Evolutionary conservation across 495 filamentous ascomycete genomes (phyloP).

Genomic region (Rostrohypoxylon terebratum): DNA sequence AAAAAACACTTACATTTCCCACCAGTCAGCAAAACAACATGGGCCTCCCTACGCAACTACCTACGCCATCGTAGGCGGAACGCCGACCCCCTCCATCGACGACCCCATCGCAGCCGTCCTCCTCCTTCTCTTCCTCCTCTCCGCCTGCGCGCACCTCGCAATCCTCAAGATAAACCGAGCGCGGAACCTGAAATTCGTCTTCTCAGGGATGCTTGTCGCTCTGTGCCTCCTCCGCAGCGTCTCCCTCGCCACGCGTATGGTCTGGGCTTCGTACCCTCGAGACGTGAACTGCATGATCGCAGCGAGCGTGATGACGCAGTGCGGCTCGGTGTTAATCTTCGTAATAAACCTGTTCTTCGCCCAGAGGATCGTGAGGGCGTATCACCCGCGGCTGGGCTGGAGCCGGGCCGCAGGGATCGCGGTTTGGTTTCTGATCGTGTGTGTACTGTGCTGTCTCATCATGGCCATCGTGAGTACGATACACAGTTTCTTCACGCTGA

Average conservation of each 20-base stretch:
- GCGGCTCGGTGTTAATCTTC: conserved; percentile 83
- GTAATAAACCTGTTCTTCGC: conserved; percentile 83
- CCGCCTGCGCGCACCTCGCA: conserved; percentile 71
- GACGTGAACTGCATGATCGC: conserved; percentile 73
- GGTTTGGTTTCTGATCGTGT: conserved; percentile 70
- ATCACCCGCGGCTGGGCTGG: conserved; percentile 79
- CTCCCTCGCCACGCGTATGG: conserved; percentile 73
- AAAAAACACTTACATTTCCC: neutral
- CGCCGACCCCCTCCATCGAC: conserved; percentile 68
- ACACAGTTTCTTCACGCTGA: conserved; percentile 74
- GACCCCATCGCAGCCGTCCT: conserved; percentile 74
- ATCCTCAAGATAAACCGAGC: conserved; percentile 70
- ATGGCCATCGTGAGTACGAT: conserved; percentile 77
- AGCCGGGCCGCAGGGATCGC: conserved; percentile 57
- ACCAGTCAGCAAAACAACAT: conserved; percentile 25
- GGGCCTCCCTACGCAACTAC: conserved; percentile 52
- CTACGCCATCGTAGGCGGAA: conserved; percentile 67
- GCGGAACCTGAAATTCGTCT: conserved; percentile 74
- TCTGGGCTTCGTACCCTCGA: conserved; percentile 62
- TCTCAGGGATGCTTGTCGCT: conserved; percentile 75
- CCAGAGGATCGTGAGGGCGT: conserved; percentile 79
- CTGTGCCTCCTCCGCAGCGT: conserved; percentile 81
- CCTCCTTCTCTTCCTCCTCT: conserved; percentile 69
- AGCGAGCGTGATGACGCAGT: conserved; percentile 77
- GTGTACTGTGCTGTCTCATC: conserved; percentile 69